phyloP scores from a whole-genome alignment of 306 rosid genomes.

The Erythrophleum fordii region DNA sequence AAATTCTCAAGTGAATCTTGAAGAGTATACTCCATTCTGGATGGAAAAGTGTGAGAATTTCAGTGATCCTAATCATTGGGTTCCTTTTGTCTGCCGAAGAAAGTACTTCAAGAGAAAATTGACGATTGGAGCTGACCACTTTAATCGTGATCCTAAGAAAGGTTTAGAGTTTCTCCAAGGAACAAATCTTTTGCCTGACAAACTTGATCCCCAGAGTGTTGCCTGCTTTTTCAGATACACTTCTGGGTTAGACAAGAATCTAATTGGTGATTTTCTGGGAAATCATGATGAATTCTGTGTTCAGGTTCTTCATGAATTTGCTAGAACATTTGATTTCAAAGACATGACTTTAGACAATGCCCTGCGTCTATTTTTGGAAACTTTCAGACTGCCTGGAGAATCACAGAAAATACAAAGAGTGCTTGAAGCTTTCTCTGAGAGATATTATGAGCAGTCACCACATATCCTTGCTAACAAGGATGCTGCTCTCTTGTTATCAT shows the following conservation, averaged over 20 bases:
- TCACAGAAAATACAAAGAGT: constrained; percentile 99
- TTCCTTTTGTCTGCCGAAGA: constrained; percentile 81
- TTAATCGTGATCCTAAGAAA: constrained; percentile 94
- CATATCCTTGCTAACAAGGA: constrained; percentile 84
- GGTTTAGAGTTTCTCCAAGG: constrained; percentile 99
- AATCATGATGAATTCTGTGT: constrained; percentile 93
- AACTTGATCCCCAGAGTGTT: constrained; percentile 94
- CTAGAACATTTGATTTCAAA: constrained; percentile 91
- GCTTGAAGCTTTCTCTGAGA: constrained; percentile 97
- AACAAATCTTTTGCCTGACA: constrained; percentile 86
- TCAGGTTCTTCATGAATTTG: constrained; percentile 96
- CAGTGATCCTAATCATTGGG: constrained; percentile 81
- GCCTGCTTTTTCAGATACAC: constrained; percentile 90
- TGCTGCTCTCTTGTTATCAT: constrained; percentile 89
- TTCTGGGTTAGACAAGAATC: constrained; percentile 93
- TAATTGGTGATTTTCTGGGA: constrained; percentile 93
- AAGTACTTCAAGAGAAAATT: constrained; percentile 84
- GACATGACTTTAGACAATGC: constrained; percentile 92
- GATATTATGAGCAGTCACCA: constrained; percentile 91
- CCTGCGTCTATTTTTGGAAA: constrained; percentile 87
- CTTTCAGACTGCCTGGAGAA: constrained; percentile 96
- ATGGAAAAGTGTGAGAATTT: constrained; percentile 79
- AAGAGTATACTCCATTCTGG: constrained; percentile 93
- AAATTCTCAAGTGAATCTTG: constrained; percentile 57
- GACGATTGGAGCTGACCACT: constrained; percentile 95